Evolutionary conservation across 2,329 filamentous ascomycete species (phyloP), one percentile per base, ranked within the genome.

Genomic region (Ciborinia camelliae): DNA sequence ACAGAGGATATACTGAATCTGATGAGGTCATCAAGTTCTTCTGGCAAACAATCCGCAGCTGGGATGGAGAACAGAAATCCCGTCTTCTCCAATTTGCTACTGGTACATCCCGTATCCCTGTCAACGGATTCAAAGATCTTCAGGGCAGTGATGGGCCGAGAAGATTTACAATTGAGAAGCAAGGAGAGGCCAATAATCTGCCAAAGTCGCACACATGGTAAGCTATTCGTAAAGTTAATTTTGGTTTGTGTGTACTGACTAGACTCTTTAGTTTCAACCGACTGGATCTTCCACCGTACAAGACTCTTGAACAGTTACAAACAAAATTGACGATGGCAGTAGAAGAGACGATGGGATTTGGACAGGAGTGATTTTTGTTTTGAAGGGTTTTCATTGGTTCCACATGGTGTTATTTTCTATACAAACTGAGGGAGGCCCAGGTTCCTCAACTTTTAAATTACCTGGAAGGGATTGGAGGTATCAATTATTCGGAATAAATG

Each of bases 171-270:
- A 98, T 99, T 77, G 95, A 99, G 78, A 98, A 98, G 81, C 92
- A 93, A 45, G 95, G 95, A 65, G 95, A 98, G 76, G 82, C 93
- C 61, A 87, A 84, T 67, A 96, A 97, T 72, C 77, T 99, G 75
- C 95, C 95, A 39, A 99, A 99, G 80, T 95, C 92, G 66, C 95
- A 99, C 77, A 99, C 95, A 72, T 99, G 95, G 92, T 97, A 87
- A 72, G 90, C 84, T 64, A 50, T 30, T 18, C 23, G 23, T 3
- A 2, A 10, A 39, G 20, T 9, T 45, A 12, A 20, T 59, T 23
- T 54, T 58, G 51, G 57, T 62, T 48, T 26, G 28, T 35, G 26
- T 57, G 57, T 48, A 39, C 62, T 70, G 58, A 62, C 72, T 61
- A 69, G 64, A 67, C 71, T 65, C 68, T 10, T 26, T 66, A 96